Percentiles rank a stretch among this genome's conserved stretches.
phyloP scores from a whole-genome alignment of 2,329 filamentous ascomycete genomes.

The Aureobasidium sp. region DNA sequence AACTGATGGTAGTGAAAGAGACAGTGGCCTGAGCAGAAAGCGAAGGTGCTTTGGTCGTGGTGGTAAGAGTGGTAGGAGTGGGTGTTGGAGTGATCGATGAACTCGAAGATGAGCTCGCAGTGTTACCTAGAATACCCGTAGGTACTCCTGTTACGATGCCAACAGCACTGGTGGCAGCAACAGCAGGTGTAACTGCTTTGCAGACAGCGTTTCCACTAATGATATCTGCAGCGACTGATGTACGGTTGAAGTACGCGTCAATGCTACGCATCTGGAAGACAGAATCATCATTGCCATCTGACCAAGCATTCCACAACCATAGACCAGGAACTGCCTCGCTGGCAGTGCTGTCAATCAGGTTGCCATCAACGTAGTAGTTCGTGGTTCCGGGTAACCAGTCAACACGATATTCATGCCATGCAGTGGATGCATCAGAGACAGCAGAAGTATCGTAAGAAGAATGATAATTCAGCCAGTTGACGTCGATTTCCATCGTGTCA shows the following conservation, averaged over 20 bases:
- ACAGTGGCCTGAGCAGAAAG: conserved; percentile 5
- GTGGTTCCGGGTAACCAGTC: conserved; percentile 59
- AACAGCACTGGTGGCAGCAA: background rate
- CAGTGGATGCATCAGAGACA: conserved; percentile 53
- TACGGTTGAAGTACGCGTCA: conserved; percentile 52
- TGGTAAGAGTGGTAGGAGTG: conserved; percentile 8
- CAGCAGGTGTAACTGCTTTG: background rate
- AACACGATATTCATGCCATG: conserved; percentile 74
- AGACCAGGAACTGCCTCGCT: conserved; percentile 52
- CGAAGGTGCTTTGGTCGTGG: background rate
- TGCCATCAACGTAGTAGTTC: conserved; percentile 59
- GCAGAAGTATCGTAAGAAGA: conserved; percentile 53
- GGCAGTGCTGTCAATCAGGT: conserved; percentile 45
- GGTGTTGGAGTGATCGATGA: background rate
- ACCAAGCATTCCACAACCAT: conserved; percentile 66
- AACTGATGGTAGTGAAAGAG: conserved; percentile 12
- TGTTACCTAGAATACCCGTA: background rate
- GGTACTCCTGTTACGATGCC: background rate
- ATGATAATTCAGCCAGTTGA: conserved; percentile 45
- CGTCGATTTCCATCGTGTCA: conserved; percentile 24
- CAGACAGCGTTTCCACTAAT: background rate
- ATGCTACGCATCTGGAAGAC: conserved; percentile 58
- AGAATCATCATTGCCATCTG: conserved; percentile 50
- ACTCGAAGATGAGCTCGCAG: background rate
- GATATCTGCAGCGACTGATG: background rate